Base-by-base conservation (phyloP, 2,329 filamentous ascomycete species). In the Venturia asperata region DNA sequence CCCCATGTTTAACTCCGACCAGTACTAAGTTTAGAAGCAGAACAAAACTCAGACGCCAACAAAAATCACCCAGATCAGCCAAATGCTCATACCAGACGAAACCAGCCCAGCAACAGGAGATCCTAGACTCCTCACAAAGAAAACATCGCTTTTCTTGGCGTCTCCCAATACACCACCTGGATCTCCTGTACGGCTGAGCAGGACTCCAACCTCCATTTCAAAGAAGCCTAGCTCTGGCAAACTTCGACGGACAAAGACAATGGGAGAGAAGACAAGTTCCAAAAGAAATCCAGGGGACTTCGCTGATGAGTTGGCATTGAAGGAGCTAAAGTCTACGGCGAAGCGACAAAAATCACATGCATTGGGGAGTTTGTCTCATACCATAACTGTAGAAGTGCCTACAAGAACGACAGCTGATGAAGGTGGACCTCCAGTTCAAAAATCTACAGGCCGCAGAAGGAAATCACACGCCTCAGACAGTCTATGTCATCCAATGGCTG, bases 161-260 rank as follows among this genome's bases (percentile, higher is more conserved):
- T 37, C 52, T 58, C 37, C 30, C 27, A n/a, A 58, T 37, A 58
- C 52, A 58, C 52, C 52, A 30, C 17, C 52, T 19, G 52, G 52
- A 34, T 58, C 30, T 58, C 30, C 52, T 58, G 30, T 58, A 3
- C 52, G 30, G 27, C 9, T 58, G 5, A 37, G 13, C 13, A 37
- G 30, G 52, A 37, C 52, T 19, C 52, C 52, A 19, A 58, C 52
- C 17, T 58, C 49, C 1, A 10, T 34, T 6, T 24, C 21, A 24
- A 43, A 34, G 5, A 47, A 56, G 39, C 42, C 52, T 17, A 30
- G 43, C 17, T 56, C 63, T 24, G 42, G 37, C 34, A n/a, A 39
- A 41, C 15, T 55, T 47, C 52, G 30, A 45, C 19, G 63, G 60
- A 37, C 63, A 41, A 39, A 64, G 24, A 56, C 63, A 7, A 37